These are phyloP conservation scores for Chaetomium globosum DNA, from an alignment of 2,329 filamentous ascomycete genomes.

Conservation along the genomic window DNA sequence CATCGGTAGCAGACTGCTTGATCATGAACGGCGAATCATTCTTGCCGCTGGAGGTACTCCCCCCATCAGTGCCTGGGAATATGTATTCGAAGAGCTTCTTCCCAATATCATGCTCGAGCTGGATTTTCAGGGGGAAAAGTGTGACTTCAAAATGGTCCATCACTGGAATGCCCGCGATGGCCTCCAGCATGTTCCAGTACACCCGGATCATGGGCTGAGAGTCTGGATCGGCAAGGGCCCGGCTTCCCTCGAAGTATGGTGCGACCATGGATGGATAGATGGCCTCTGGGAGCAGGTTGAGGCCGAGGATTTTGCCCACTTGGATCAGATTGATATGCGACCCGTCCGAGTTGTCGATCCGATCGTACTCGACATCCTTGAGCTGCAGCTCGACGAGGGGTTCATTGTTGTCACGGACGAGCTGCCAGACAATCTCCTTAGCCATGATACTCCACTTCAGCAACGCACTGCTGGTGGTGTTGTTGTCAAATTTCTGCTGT, in stretches of 20 bases:
- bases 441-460: slow-evolving; percentile 93
- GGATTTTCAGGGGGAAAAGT: slow-evolving; percentile 88
- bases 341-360: slow-evolving; percentile 94
- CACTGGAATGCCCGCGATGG: slow-evolving; percentile 94
- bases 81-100: slow-evolving; percentile 96
- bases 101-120: slow-evolving; percentile 88
- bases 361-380: slow-evolving; percentile 86
- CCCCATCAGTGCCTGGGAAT: slow-evolving; percentile 79
- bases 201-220: slow-evolving; percentile 86
- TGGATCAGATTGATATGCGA: slow-evolving; percentile 93
- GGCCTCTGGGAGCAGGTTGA: slow-evolving; percentile 87
- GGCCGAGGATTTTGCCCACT: slow-evolving; percentile 81
- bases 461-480: slow-evolving; percentile 72
- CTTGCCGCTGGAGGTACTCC: slow-evolving; percentile 47
- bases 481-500: slow-evolving; percentile 81
- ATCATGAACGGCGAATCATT: slow-evolving; percentile 64
- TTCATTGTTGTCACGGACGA: slow-evolving; percentile 83
- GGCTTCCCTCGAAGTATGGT: slow-evolving; percentile 75
- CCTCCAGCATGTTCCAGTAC: slow-evolving; percentile 97
- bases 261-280: slow-evolving; percentile 96
- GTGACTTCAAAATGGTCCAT: slow-evolving; percentile 97
- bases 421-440: slow-evolving; percentile 94
- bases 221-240: slow-evolving; percentile 55
- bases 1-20: slow-evolving; percentile 49
- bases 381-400: slow-evolving; percentile 92